A percentile compares a stretch with the other conserved stretches of the same genome.
Conservation (phyloP, 1,284 basidiomycete genomes). For the Ceratobasidium sp. region DNA sequence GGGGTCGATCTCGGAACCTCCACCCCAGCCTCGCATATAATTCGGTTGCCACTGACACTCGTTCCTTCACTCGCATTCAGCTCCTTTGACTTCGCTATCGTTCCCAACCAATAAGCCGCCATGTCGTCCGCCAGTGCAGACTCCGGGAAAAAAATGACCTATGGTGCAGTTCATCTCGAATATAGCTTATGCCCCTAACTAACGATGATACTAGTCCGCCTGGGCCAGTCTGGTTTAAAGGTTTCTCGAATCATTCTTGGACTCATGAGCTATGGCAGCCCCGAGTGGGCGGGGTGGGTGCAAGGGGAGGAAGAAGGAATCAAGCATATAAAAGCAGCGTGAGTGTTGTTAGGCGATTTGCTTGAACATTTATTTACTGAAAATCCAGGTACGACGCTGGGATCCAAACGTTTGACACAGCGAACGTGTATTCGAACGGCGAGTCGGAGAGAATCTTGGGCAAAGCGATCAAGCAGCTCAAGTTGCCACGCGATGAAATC, state of each 20-base stretch:
- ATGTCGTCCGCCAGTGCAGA: constrained; percentile 1
- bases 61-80: not conserved
- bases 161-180: not conserved
- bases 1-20: too few relatives aligned
- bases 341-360: constrained; percentile 22
- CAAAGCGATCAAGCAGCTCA: constrained; percentile 50
- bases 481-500: constrained; percentile 46
- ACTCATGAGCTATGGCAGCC: constrained; percentile 36
- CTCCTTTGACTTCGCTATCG: not conserved
- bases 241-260: constrained; percentile 42
- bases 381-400: constrained; percentile 56
- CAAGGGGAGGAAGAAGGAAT: constrained; percentile 53
- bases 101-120: not conserved
- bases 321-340: constrained; percentile 55
- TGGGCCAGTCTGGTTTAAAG: constrained; percentile 45
- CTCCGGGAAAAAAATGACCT: not conserved
- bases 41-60: not conserved
- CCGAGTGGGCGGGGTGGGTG: constrained; percentile 52
- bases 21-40: too few relatives aligned
- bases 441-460: constrained; percentile 49
- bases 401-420: constrained; percentile 66
- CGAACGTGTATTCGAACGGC: constrained; percentile 53
- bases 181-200: constrained; percentile 2
- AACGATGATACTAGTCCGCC: constrained; percentile 11
- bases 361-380: not conserved